Evolutionary conservation across 2,329 filamentous ascomycete species (phyloP), one percentile per base, ranked within the genome.

Genomic region (Aspergillus hiratsukae): DNA sequence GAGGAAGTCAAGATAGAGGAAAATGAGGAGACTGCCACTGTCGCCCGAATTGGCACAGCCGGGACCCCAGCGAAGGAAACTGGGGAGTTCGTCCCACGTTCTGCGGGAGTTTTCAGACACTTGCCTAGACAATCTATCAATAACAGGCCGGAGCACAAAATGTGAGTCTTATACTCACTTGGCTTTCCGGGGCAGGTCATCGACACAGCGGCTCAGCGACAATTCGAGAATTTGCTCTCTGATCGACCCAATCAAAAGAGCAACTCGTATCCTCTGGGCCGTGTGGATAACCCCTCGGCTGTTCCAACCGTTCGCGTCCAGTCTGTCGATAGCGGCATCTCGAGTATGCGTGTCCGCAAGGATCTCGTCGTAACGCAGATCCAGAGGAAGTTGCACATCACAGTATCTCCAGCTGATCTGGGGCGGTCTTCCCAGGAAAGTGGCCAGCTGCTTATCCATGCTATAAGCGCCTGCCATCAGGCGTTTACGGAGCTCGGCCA

Each of bases 1-100:
- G 10, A 68, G 55, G 28, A 64, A 64, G 3, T 66, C 62, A 4
- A 68, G 46, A 28, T 66, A 54, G 5, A 67, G 49, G 0, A 59
- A 55, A 25, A 61, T 53, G 8, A 62, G 56, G 1, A 62, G 31
- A 9, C 49, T 52, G 31, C 61, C 55, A 31, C 56, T 54, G 5
- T 53, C 37, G n/a, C 25, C 56, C 17, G 49, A 45, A 7, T 51
- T 28, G 3, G 55, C 52, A n/a, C 35, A 50, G 41, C 60, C 50
- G 10, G 53, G 54, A 28, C 48, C 48, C 65, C 63, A 66, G 41
- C 58, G 64, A 9, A 68, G 61, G 29, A 58, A 67, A 10, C 51
- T 50, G 23, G 64, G 64, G 1, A 66, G 40, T 35, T 48, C 55
- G 10, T 61, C 27, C 46, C 58, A 58, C 25, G 56, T 53, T 40